Conservation (phyloP, 202 grass and related monocot genomes). For the Eragrostis tef region DNA sequence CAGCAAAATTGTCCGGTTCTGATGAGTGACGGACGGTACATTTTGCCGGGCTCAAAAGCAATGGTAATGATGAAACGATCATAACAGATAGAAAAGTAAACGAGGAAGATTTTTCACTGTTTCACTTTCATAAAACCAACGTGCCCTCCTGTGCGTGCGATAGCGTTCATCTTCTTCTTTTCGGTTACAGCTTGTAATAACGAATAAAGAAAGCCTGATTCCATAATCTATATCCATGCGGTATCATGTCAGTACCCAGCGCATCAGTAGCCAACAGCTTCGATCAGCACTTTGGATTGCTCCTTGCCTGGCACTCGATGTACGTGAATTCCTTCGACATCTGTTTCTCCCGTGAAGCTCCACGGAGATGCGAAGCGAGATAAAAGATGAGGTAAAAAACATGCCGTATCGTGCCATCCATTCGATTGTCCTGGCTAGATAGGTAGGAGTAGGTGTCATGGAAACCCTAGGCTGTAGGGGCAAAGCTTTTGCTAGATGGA, state of each 20-base stretch:
- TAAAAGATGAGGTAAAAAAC: neutral
- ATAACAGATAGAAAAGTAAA: slow-evolving; percentile 6
- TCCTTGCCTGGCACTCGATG: neutral
- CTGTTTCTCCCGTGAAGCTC: neutral
- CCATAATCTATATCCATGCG: neutral
- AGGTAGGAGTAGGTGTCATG: neutral
- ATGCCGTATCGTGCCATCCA: neutral
- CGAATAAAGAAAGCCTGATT: no score
- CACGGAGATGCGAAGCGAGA: neutral
- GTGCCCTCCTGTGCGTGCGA: neutral
- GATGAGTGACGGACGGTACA: neutral
- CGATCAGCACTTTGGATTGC: neutral
- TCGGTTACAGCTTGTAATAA: neutral
- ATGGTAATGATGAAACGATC: slow-evolving; percentile 22
- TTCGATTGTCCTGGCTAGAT: neutral
- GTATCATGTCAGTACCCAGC: neutral
- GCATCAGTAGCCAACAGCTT: neutral
- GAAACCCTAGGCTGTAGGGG: slow-evolving; percentile 47
- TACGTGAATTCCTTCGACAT: neutral
- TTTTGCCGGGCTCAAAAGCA: slow-evolving; percentile 9
- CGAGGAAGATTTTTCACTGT: neutral
- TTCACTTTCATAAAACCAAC: neutral
- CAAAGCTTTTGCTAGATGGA: slow-evolving; percentile 40
- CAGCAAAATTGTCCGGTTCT: neutral
- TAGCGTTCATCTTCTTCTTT: no score